Evolutionary conservation across 345 rosid genomes (phyloP).

Genomic region (Eucalyptus pauciflora): DNA sequence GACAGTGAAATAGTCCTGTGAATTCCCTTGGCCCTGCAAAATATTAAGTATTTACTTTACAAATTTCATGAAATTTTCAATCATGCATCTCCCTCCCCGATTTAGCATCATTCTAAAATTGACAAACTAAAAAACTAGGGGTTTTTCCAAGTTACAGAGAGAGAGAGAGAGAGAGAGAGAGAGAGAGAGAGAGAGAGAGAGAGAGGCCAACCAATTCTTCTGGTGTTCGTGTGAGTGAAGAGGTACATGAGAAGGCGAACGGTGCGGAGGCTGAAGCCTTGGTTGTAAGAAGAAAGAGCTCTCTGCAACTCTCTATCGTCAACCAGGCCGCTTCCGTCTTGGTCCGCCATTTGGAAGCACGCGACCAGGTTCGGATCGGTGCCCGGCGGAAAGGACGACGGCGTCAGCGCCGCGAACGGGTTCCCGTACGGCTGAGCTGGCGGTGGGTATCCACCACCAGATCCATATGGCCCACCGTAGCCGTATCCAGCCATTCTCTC

Average conservation of each 20-base stretch:
- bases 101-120: neutral
- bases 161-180: neutral
- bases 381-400: constrained; percentile 73
- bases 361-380: constrained; percentile 77
- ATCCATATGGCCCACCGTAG: neutral
- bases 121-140: neutral
- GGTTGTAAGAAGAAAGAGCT: constrained; percentile 69
- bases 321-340: constrained; percentile 76
- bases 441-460: neutral
- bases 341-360: constrained; percentile 79
- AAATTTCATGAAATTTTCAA: neutral
- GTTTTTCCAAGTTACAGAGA: neutral
- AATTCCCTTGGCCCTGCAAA: constrained; percentile 81
- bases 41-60: neutral
- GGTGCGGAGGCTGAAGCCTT: constrained; percentile 81
- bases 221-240: constrained; percentile 59
- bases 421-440: constrained; percentile 19
- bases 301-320: constrained; percentile 85
- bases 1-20: constrained; percentile 67
- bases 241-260: constrained; percentile 79
- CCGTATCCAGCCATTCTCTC: neutral
- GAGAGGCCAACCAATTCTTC: constrained; percentile 44
- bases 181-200: neutral
- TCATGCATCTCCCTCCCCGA: neutral
- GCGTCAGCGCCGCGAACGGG: constrained; percentile 58